A percentile compares a stretch with the other conserved stretches of the same genome.
Conservation (phyloP, 2,329 filamentous ascomycete genomes). For the Botrytis byssoidea region DNA sequence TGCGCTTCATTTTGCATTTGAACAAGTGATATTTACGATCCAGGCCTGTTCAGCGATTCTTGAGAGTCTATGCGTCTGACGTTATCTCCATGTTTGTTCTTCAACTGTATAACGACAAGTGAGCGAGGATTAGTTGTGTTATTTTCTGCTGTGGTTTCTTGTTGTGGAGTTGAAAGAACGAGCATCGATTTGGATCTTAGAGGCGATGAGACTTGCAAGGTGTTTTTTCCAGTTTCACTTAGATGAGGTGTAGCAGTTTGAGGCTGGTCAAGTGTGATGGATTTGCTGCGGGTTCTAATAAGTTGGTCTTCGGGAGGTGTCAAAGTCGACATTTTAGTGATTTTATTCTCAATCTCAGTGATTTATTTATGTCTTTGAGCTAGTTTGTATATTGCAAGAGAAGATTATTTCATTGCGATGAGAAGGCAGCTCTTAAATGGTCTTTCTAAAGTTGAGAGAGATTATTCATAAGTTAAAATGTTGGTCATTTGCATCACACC, state of each 20-base stretch:
- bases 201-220: neutral
- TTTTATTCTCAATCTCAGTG: neutral
- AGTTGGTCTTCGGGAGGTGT: neutral
- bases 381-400: neutral
- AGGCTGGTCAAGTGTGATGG: neutral
- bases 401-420: too few species aligned
- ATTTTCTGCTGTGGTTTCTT: neutral
- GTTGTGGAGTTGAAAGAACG: neutral
- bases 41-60: neutral
- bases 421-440: neutral
- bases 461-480: neutral
- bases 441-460: neutral
- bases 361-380: neutral
- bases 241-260: too few species aligned
- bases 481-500: neutral
- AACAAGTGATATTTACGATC: neutral
- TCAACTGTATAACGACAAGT: neutral
- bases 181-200: neutral
- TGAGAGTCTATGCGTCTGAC: too few species aligned
- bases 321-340: neutral
- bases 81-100: neutral
- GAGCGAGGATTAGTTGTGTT: too few species aligned
- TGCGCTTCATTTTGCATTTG: rapidly evolving
- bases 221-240: neutral
- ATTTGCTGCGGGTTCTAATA: neutral